Evolutionary conservation across 1,284 basidiomycete species (phyloP).

Genomic region (Cryptococcus sp.): DNA sequence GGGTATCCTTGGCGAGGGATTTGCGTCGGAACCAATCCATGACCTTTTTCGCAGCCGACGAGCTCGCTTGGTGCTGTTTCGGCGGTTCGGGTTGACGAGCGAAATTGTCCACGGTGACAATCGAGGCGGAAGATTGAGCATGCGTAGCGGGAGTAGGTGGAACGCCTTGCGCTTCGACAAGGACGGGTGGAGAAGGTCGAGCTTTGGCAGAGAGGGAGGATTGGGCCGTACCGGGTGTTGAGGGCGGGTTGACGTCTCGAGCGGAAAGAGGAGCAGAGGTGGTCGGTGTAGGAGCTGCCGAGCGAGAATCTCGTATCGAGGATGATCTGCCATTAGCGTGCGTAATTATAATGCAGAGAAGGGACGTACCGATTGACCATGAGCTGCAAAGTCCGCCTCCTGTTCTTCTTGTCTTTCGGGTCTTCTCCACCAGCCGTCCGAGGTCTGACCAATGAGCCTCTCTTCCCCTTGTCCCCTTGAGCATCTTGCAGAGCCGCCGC

Average conservation of each 20-base stretch:
- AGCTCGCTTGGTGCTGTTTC: constrained; percentile 39
- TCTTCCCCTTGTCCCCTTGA: constrained; percentile 6
- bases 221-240: neutral
- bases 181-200: constrained; percentile 13
- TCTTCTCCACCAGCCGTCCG: constrained; percentile 13
- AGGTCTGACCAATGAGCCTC: constrained; percentile 9
- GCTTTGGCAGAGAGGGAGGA: constrained; percentile 3
- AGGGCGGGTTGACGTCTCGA: neutral
- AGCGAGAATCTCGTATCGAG: constrained; percentile 3
- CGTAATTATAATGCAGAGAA: neutral
- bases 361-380: constrained; percentile 26
- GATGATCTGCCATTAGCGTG: constrained; percentile 5
- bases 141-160: constrained; percentile 17
- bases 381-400: constrained; percentile 32
- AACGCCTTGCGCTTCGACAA: constrained; percentile 23
- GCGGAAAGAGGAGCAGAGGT: constrained; percentile 1
- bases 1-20: constrained; percentile 47
- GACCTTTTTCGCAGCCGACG: constrained; percentile 55
- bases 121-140: constrained; percentile 28
- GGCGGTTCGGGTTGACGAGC: constrained; percentile 13
- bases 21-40: constrained; percentile 61
- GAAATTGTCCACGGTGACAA: constrained; percentile 37
- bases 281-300: neutral
- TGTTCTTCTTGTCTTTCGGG: constrained; percentile 32
- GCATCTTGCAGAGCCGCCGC: constrained; percentile 10